Evolutionary conservation across 768 basidiomycete genomes (phyloP), one percentile per base, ranked within the genome.

Genomic region (Suillus alpinus): DNA sequence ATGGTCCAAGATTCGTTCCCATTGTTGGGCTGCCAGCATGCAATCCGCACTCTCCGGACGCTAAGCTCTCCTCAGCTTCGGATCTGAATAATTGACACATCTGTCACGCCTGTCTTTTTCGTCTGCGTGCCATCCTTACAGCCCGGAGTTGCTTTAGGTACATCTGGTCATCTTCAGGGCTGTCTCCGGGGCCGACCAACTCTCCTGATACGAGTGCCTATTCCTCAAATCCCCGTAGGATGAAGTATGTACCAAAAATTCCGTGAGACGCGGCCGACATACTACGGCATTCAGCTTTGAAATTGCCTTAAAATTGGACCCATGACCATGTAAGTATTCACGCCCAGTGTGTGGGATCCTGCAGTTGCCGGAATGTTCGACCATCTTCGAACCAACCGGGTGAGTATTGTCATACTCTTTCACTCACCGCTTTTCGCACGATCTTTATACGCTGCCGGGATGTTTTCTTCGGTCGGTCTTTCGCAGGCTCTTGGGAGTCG

Each of bases 21-120:
- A 39, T 23, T 34, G 34, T 56, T 7, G n/a, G 4, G 20, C 13
- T 16, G 5, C 16, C 4, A 26, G 2, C 18, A 32, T 31, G 5
- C 8, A 29, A 44, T 47, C 61, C 61, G 61, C 8, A 61, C 50
- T 53, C 43, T 52, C 40, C 62, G 53, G 59, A 61, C 36, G 20
- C 62, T 41, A 50, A 29, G 18, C 49, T 31, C 49, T 50, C 49
- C 31, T n/a, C 49, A 50, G 49, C 31, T 50, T 50, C 49, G 58
- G 46, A 36, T 55, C 51, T 59, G 53, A 31, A 26, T 26, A 56
- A n/a, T 26, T 55, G 34, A 55, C 39, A 55, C 58, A 55, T 51
- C 46, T 37, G 60, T 59, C 57, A 59, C 49, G 34, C 36, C 31
- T 23, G 34, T 47, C 46, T 34, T 58, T 44, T 57, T 59, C 29